phyloP scores from a whole-genome alignment of 208 protist genomes.

The Vickermania ingenoplastis region DNA sequence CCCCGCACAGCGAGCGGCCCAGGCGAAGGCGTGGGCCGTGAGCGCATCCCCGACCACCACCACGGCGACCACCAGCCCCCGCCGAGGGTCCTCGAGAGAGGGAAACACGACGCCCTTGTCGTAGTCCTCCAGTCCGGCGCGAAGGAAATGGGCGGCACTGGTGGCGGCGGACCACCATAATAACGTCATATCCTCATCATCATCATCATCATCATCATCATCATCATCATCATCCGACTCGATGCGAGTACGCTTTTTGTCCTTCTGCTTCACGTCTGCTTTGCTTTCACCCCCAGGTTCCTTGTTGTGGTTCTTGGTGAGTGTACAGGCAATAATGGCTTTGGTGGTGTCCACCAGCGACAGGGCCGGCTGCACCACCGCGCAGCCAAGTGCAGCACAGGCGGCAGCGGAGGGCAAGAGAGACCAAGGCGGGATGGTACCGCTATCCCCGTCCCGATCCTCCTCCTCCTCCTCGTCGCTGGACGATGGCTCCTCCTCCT shows the following conservation, averaged over 20 bases:
- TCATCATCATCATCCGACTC: neutral
- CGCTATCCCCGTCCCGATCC: neutral
- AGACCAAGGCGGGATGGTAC: neutral
- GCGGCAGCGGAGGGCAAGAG: neutral
- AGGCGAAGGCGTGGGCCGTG: constrained; percentile 69
- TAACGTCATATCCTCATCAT: constrained; percentile 5
- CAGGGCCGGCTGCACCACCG: neutral
- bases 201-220: neutral
- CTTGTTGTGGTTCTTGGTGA: neutral
- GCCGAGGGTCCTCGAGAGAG: constrained; percentile 26
- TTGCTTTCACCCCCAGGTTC: neutral
- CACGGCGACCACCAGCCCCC: neutral
- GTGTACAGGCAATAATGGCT: neutral
- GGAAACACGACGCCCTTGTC: constrained; percentile 5
- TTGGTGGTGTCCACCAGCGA: neutral
- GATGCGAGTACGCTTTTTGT: no score
- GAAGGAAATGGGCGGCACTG: constrained; percentile 46
- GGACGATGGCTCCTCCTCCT: constrained; percentile 1
- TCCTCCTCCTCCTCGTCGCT: neutral
- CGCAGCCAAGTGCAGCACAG: neutral
- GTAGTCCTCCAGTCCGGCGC: constrained; percentile 44
- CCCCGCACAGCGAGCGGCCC: constrained; percentile 59
- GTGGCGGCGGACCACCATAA: neutral
- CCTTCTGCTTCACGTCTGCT: neutral
- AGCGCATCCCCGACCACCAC: constrained; percentile 40